These are phyloP conservation scores for Lentinula boryana DNA, from an alignment of 768 basidiomycete genomes.

Conservation along the genomic window DNA sequence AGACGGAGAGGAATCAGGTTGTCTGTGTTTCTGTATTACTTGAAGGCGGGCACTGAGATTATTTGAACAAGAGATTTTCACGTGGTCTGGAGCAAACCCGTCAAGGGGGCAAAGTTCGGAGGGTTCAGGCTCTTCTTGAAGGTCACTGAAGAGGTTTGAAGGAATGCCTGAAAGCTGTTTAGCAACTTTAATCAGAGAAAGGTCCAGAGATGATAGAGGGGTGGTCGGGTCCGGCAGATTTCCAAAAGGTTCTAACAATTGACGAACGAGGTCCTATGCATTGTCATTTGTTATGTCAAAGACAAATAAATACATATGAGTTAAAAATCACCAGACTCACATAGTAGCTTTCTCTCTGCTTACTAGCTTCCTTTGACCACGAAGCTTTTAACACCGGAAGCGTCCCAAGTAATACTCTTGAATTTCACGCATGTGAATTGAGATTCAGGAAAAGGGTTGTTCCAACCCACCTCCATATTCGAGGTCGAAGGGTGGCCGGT, in stretches of 20 bases:
- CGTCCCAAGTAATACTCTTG: conserved; percentile 58
- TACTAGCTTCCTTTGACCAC: conserved; percentile 52
- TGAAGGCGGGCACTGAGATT: conserved; percentile 51
- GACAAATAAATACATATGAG: neutral
- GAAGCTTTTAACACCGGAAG: conserved; percentile 49
- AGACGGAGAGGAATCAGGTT: conserved; percentile 14
- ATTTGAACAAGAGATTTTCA: conserved; percentile 42
- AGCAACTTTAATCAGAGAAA: conserved; percentile 39
- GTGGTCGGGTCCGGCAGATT: conserved; percentile 33
- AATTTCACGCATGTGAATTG: conserved; percentile 7
- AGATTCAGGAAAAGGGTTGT: neutral
- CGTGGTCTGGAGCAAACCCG: conserved; percentile 34
- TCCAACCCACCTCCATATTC: conserved; percentile 66
- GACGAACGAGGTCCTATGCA: conserved; percentile 60
- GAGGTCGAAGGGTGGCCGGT: conserved; percentile 69
- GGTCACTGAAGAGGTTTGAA: conserved; percentile 36
- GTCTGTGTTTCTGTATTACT: conserved; percentile 29
- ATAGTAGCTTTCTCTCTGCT: conserved; percentile 69
- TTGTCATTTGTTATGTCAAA: conserved; percentile 3
- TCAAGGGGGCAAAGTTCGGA: conserved; percentile 44
- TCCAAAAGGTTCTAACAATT: conserved; percentile 51
- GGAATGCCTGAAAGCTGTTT: conserved; percentile 56
- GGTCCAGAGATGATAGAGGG: conserved; percentile 38
- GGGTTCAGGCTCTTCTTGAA: conserved; percentile 49
- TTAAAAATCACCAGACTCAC: conserved; percentile 43